phyloP scores from a whole-genome alignment of 164 flowering plant species.

The Liquidambar formosana region DNA sequence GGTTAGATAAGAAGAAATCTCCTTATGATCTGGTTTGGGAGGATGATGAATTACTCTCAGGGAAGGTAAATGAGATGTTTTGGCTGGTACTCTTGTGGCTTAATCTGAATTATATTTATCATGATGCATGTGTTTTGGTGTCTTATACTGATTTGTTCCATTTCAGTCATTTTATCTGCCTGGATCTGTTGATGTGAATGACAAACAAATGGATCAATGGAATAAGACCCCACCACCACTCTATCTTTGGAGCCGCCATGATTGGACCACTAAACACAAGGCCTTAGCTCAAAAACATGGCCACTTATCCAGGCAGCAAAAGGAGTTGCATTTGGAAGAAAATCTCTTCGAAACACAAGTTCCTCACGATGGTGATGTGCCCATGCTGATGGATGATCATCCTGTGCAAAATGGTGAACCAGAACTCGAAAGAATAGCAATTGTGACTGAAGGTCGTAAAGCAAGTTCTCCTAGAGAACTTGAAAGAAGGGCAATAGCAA shows the following conservation, averaged over 20 bases:
- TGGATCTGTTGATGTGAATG: conserved; percentile 68
- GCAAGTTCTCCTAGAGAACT: conserved; percentile 13
- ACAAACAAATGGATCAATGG: conserved; percentile 78
- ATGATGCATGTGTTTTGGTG: conserved; percentile 3
- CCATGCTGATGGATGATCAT: conserved; percentile 8
- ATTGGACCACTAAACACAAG: conserved; percentile 60
- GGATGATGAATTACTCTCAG: conserved; percentile 51
- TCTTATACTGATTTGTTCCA: background rate
- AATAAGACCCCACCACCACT: conserved; percentile 62
- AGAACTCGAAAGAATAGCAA: background rate
- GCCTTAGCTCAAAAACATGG: conserved; percentile 57
- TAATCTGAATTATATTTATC: background rate
- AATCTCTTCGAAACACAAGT: background rate
- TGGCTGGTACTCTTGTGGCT: background rate
- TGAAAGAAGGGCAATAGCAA: background rate
- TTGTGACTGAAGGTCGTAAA: conserved; percentile 6
- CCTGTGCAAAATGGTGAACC: conserved; percentile 10
- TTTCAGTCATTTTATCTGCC: conserved; percentile 87
- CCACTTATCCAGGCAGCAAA: conserved; percentile 28
- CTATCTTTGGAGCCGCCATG: conserved; percentile 83
- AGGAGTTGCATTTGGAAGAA: background rate
- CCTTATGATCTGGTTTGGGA: conserved; percentile 75
- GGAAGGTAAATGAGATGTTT: conserved; percentile 48
- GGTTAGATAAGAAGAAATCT: conserved; percentile 56
- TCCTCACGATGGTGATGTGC: background rate